phyloP scores from a whole-genome alignment of 2,329 filamentous ascomycete genomes.

The Apiospora rasikravindrae region DNA sequence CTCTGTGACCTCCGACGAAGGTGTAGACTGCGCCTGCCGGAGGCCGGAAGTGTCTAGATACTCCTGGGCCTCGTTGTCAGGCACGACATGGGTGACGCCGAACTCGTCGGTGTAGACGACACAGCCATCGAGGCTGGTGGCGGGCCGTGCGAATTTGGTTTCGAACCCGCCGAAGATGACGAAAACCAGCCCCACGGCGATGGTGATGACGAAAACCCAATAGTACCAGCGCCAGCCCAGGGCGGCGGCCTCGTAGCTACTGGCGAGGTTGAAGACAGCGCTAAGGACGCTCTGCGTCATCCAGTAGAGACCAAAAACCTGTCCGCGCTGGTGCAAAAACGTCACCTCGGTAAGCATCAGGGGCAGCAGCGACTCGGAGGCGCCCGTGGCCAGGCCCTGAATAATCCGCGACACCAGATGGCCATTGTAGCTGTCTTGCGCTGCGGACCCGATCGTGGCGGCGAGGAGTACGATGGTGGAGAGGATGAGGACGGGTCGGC shows the following conservation, averaged over 20 bases:
- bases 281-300: constrained; percentile 43
- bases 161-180: constrained; percentile 47
- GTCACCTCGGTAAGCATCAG: constrained; percentile 45
- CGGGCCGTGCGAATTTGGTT: constrained; percentile 42
- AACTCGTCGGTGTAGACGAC: constrained; percentile 46
- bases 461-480: constrained; percentile 39
- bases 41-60: constrained; percentile 24
- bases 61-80: constrained; percentile 36
- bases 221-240: constrained; percentile 49
- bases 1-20: neutral
- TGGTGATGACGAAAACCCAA: constrained; percentile 44
- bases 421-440: constrained; percentile 39
- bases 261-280: constrained; percentile 39
- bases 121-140: constrained; percentile 40
- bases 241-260: constrained; percentile 42
- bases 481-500: constrained; percentile 42
- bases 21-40: neutral
- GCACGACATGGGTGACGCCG: constrained; percentile 41
- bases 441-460: constrained; percentile 41
- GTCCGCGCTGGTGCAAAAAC: constrained; percentile 45
- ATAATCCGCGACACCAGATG: constrained; percentile 45
- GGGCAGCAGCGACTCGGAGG: constrained; percentile 46
- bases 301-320: constrained; percentile 45
- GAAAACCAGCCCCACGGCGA: constrained; percentile 42
- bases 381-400: constrained; percentile 43